phyloP scores from a whole-genome alignment of 2,329 filamentous ascomycete species.

The Beauveria asiatica region DNA sequence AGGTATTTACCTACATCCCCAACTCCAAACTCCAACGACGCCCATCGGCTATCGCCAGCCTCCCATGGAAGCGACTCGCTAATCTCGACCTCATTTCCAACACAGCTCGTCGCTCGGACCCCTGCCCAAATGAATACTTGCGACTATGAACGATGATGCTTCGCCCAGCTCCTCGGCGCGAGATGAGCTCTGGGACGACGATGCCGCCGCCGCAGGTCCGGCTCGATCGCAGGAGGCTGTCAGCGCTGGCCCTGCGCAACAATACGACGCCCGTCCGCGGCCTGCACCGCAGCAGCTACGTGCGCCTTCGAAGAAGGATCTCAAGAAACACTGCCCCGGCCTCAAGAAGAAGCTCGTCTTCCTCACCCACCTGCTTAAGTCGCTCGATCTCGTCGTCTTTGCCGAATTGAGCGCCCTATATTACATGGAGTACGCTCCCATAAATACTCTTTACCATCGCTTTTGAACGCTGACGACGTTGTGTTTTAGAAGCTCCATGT shows the following conservation, averaged over 20 bases:
- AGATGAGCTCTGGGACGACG: conserved; percentile 2
- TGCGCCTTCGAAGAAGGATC: conserved; percentile 28
- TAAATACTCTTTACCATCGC: neutral
- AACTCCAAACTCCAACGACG: neutral
- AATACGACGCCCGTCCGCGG: neutral
- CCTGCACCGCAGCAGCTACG: conserved; percentile 17
- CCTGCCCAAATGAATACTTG: conserved; percentile 25
- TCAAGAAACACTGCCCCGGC: conserved; percentile 31
- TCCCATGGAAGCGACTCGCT: neutral
- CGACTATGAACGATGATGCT: conserved; percentile 45
- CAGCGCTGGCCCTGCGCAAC: neutral
- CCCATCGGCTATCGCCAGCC: neutral
- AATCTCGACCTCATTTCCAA: neutral
- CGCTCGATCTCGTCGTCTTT: conserved; percentile 55
- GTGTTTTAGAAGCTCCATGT: conserved; percentile 50
- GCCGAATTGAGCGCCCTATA: conserved; percentile 58
- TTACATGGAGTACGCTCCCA: conserved; percentile 55
- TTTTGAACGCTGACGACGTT: neutral
- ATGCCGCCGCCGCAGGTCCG: neutral
- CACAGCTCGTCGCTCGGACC: neutral
- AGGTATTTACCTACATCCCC: no score
- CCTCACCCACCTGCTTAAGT: conserved; percentile 50
- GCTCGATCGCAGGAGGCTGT: neutral
- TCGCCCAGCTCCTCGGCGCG: conserved; percentile 32
- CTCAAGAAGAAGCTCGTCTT: conserved; percentile 52